Evolutionary conservation across 192 early-diverging fungal species (phyloP), one percentile per base, ranked within the genome.

Genomic region (Backusella tarrabulga): DNA sequence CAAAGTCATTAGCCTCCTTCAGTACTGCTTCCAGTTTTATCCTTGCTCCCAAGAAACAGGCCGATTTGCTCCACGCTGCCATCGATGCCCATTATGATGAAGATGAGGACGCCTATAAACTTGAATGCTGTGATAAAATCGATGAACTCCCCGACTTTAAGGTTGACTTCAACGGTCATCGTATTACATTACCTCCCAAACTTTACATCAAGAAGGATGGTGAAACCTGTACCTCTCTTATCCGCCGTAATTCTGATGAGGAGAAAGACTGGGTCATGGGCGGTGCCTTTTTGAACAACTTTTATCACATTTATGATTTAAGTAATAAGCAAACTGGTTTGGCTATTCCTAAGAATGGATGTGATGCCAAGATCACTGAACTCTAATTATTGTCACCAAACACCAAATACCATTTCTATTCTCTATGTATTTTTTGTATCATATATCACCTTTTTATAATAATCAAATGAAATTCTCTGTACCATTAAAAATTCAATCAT

Each of bases 231-330:
- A 34, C 68, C 35, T 68, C 76, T 0, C 69, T 81, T 19, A 77
- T 81, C n/a, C 26, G 26, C 6, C 67, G 72, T 71, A 52, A 73
- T 26, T 29, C 26, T 19, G 34, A 36, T 5, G 54, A 74, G 9
- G 70, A 67, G 2, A 77, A 63, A 66, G 42, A 73, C 19, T 81
- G 80, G 80, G 68, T 77, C 34, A 67, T 81, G 26, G 80, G 80
- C 14, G 67, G 63, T 26, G 42, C 80, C 7, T 81, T 81, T 67
- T 52, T 77, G 21, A 77, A 81, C 34, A 74, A 68, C 36, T 81
- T 81, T 68, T 81, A 81, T 70, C 71, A 72, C 44, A 74, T 81
- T 67, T 81, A 74, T 23, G 80, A 81, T 44, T 35, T 74, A 21
- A 76, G 72, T 34, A 72, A 77, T 19, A 41, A 63, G 12, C 75